These are phyloP conservation scores for Saccharomycopsis selenospora DNA, from an alignment of 805 yeast species.

Conservation along the genomic window DNA sequence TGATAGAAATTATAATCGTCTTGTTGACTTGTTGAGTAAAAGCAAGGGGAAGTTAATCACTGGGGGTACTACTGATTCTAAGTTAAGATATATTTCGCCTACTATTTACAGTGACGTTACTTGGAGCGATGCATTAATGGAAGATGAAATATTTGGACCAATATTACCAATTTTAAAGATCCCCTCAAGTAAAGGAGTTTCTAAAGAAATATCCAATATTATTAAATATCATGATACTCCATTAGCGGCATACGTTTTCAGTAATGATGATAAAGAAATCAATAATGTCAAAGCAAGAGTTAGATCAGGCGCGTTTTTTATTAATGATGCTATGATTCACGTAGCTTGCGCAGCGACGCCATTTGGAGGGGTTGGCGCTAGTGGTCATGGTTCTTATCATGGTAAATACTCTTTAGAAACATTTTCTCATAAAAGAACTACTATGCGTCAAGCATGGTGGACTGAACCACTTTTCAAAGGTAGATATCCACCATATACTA, in stretches of 20 bases:
- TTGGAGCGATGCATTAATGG: slow-evolving; percentile 67
- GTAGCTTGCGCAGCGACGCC: slow-evolving; percentile 65
- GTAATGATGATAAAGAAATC: slow-evolving; percentile 41
- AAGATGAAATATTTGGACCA: slow-evolving; percentile 79
- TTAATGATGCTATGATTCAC: slow-evolving; percentile 70
- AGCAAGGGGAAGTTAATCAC: slow-evolving; percentile 49
- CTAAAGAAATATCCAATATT: slow-evolving; percentile 35
- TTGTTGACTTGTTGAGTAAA: slow-evolving; percentile 35
- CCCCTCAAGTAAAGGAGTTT: slow-evolving; percentile 35
- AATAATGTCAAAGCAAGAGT: slow-evolving; percentile 42
- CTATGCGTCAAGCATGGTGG: slow-evolving; percentile 58
- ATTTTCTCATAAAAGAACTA: slow-evolving; percentile 69
- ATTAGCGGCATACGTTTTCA: slow-evolving; percentile 68
- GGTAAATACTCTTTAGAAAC: slow-evolving; percentile 56
- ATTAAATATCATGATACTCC: slow-evolving; percentile 60
- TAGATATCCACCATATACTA: slow-evolving; percentile 59
- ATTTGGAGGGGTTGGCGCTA: slow-evolving; percentile 84
- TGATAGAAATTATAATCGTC: slow-evolving; percentile 43
- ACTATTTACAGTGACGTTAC: slow-evolving; percentile 58
- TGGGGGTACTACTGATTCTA: slow-evolving; percentile 37
- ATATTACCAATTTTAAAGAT: slow-evolving; percentile 59
- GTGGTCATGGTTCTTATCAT: slow-evolving; percentile 82
- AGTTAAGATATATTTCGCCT: slow-evolving; percentile 54
- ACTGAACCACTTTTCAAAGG: slow-evolving; percentile 49
- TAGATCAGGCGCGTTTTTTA: slow-evolving; percentile 64